Conservation (phyloP, 179 eudicot genomes). For the Silene coronaria region DNA sequence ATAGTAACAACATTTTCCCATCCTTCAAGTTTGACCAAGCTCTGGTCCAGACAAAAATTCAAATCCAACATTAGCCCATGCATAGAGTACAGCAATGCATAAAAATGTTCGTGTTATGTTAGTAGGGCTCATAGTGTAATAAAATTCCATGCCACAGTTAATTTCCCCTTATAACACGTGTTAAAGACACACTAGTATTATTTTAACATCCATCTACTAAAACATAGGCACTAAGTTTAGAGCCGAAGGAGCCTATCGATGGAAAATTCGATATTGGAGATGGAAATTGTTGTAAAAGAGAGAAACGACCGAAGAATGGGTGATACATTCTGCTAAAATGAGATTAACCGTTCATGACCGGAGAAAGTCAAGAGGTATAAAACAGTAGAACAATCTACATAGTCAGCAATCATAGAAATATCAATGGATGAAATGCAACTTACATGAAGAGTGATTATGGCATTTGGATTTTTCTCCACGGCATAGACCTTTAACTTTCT, state of each 20-base stretch:
- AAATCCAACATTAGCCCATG: slow-evolving; percentile 14
- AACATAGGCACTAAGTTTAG: background rate
- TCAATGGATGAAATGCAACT: slow-evolving; percentile 21
- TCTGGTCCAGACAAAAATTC: slow-evolving; percentile 35
- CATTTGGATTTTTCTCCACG: slow-evolving; percentile 98
- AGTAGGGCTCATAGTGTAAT: no score
- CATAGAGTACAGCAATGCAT: background rate
- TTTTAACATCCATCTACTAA: no score
- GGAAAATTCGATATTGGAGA: background rate
- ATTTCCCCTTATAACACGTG: background rate
- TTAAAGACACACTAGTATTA: no score
- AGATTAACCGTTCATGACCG: background rate
- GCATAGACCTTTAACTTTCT: slow-evolving; percentile 87
- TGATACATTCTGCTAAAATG: background rate
- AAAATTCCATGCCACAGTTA: no score
- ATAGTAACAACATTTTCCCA: slow-evolving; percentile 84
- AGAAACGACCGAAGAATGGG: background rate
- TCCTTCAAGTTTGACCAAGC: slow-evolving; percentile 89
- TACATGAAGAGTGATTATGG: slow-evolving; percentile 93
- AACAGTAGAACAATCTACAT: background rate
- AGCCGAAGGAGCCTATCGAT: background rate
- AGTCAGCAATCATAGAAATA: background rate
- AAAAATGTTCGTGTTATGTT: no score
- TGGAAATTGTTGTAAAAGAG: background rate
- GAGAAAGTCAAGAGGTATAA: background rate